Evolutionary conservation across 805 yeast genomes (phyloP).

Genomic region (Suhomyces faveliae): DNA sequence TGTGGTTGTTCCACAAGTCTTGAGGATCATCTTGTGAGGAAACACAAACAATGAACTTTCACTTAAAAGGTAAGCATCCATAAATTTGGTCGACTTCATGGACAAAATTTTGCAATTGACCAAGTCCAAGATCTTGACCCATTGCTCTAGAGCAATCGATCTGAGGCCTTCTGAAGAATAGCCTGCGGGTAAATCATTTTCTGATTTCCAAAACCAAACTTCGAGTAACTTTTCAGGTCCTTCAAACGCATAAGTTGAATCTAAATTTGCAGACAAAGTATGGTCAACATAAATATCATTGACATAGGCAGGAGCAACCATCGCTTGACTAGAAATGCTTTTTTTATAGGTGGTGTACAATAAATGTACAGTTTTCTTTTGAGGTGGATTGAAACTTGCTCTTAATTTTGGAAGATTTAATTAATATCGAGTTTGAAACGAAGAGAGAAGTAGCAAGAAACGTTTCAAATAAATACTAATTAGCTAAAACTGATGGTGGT

Average conservation of each 20-base stretch:
- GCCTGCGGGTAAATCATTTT: constrained; percentile 36
- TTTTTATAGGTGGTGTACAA: constrained; percentile 2
- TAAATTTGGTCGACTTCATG: constrained; percentile 57
- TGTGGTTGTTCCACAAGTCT: constrained; percentile 96
- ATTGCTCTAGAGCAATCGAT: constrained; percentile 58
- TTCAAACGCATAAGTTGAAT: constrained; percentile 90
- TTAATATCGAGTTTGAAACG: constrained; percentile 32
- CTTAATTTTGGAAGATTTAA: constrained; percentile 22
- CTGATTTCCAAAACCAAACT: constrained; percentile 74
- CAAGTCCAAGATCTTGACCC: constrained; percentile 72
- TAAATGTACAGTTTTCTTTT: constrained; percentile 11
- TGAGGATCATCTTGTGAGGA: constrained; percentile 78
- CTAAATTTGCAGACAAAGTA: constrained; percentile 72
- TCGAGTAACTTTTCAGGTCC: constrained; percentile 95
- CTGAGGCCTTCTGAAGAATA: constrained; percentile 51
- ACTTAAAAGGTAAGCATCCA: constrained; percentile 84
- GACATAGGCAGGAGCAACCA: constrained; percentile 44
- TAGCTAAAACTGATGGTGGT: constrained; percentile 7
- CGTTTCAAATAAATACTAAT: constrained; percentile 29
- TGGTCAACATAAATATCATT: constrained; percentile 66
- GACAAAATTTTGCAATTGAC: constrained; percentile 90
- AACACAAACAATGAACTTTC: constrained; percentile 91
- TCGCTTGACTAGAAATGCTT: constrained; percentile 12
- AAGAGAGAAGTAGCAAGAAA: constrained; percentile 50
- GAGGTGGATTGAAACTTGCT: constrained; percentile 44